Evolutionary conservation across 2,329 filamentous ascomycete species (phyloP), one percentile per base, ranked within the genome.

Genomic region (Zymoseptoria brevis): DNA sequence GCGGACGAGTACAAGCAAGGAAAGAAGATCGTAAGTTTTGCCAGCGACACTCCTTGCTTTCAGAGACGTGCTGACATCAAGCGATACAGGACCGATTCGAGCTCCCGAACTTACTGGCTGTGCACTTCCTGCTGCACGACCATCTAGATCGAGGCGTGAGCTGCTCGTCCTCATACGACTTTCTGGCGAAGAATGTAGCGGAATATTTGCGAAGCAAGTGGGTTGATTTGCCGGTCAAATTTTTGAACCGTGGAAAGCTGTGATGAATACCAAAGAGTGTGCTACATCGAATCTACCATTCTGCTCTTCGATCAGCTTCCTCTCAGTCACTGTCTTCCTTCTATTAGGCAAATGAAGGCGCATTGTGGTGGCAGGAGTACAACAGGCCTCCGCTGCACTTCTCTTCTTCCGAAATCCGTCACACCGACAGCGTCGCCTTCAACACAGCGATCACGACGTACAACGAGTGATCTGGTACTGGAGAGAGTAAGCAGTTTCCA

Each of bases 71-170:
- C 51, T 52, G 16, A 16, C 13, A 19, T 8, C 29, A 19, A 24
- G 19, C 21, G 8, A 49, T 19, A 7, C 50, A 69, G 66, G 70
- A 73, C 53, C 70, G 71, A 19, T 69, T 70, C 35, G 69, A 72
- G 55, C 60, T 73, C 16, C 71, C 69, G n/a, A 69, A 71, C 29
- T 55, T 71, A 56, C 56, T 62, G 35, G 71, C 68, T 3, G 71
- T 73, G 19, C 71, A 73, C 53, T 73, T 73, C 61, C 60, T 73
- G 19, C 63, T 73, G 16, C 67, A 70, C 49, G 70, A 72, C 51
- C 68, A 71, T 58, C 64, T 73, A 19, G 71, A 72, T 59, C 65
- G 71, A 2, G 70, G 70, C 13, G 69, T 72, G 24, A 70, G 66
- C 48, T 70, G 68, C 53, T 69, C 68, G 24, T 64, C 62, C n/a